A percentile compares a stretch with the other conserved stretches of the same genome.
These are phyloP conservation scores for Aspergillus wentii DNA, from an alignment of 495 filamentous ascomycete species.

Conservation along the genomic window DNA sequence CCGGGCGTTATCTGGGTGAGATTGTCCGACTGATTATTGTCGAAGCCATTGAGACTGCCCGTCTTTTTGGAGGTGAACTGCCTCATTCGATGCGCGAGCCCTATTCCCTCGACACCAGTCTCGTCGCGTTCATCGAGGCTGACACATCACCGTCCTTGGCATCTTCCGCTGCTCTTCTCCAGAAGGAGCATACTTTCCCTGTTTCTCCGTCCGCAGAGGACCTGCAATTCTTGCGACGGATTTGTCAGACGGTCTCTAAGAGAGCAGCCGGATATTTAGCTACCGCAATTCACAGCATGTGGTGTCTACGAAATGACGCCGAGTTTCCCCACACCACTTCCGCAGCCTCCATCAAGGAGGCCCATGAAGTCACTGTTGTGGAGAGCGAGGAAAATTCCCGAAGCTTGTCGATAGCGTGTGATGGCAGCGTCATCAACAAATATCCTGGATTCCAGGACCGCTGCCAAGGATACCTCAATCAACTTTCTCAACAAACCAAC, in stretches of 20 bases:
- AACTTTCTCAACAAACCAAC: constrained; percentile 31
- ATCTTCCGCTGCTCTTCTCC: constrained; percentile 41
- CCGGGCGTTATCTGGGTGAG: constrained; percentile 81
- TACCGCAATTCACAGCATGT: constrained; percentile 61
- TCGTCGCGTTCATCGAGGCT: constrained; percentile 51
- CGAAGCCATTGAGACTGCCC: constrained; percentile 53
- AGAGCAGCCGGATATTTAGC: constrained; percentile 62
- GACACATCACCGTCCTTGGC: constrained; percentile 44
- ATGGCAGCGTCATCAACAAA: constrained; percentile 58
- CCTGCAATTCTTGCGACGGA: constrained; percentile 48
- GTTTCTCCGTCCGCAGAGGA: constrained; percentile 44
- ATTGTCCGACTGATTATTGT: constrained; percentile 71
- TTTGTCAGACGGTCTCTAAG: constrained; percentile 49
- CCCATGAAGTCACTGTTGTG: constrained; percentile 36
- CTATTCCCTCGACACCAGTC: constrained; percentile 68
- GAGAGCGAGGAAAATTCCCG: constrained; percentile 28
- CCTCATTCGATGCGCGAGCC: constrained; percentile 56
- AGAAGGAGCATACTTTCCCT: constrained; percentile 46
- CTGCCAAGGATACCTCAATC: constrained; percentile 46
- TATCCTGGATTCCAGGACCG: constrained; percentile 50
- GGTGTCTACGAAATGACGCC: constrained; percentile 47
- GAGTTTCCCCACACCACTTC: constrained; percentile 27
- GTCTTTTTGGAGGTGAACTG: constrained; percentile 48
- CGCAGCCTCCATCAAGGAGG: constrained; percentile 25
- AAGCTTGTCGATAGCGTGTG: constrained; percentile 47